Evolutionary conservation across 2,329 filamentous ascomycete genomes (phyloP).

Genomic region (Cercospora sesami): DNA sequence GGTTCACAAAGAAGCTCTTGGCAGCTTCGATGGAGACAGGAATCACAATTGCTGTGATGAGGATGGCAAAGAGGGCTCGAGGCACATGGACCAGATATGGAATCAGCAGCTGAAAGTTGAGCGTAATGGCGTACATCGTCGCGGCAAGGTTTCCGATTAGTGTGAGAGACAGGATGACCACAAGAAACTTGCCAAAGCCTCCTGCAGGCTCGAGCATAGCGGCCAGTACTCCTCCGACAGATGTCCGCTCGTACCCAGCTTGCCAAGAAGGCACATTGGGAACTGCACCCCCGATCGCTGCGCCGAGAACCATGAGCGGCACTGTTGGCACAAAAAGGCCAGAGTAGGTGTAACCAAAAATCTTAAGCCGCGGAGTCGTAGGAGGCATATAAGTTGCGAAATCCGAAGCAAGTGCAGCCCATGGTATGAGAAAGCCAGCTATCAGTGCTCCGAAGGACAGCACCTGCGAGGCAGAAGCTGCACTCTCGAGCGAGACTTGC

Average conservation of each 20-base stretch:
- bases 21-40: conserved; percentile 48
- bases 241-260: conserved; percentile 41
- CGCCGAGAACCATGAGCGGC: conserved; percentile 44
- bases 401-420: conserved; percentile 46
- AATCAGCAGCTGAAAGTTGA: conserved; percentile 41
- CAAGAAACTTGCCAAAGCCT: conserved; percentile 47
- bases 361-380: conserved; percentile 37
- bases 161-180: conserved; percentile 46
- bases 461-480: conserved; percentile 44
- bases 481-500: conserved; percentile 48
- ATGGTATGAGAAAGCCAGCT: conserved; percentile 61
- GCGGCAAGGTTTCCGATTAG: conserved; percentile 49
- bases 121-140: conserved; percentile 48
- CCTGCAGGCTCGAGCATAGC: conserved; percentile 44
- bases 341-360: conserved; percentile 43
- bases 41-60: conserved; percentile 46
- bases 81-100: conserved; percentile 43
- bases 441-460: conserved; percentile 59
- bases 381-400: conserved; percentile 49
- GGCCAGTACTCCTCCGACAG: conserved; percentile 44
- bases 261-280: conserved; percentile 34
- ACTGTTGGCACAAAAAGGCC: conserved; percentile 40
- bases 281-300: conserved; percentile 45
- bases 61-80: conserved; percentile 46
- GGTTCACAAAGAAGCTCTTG: conserved; percentile 45